Conservation (phyloP, 345 rosid species). For the Salix exigua region DNA sequence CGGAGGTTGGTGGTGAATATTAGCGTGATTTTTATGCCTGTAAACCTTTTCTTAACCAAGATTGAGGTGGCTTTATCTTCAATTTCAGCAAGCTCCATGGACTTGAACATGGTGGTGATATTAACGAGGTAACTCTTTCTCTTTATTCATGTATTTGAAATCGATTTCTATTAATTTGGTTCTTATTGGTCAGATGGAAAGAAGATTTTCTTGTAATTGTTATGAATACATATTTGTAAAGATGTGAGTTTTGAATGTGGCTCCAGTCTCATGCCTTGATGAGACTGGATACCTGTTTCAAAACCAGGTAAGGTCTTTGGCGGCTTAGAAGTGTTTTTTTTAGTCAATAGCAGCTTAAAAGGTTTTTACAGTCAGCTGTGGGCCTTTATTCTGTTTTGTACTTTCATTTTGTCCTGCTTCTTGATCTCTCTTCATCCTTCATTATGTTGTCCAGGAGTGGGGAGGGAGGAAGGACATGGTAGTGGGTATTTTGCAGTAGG, state of each 20-base stretch:
- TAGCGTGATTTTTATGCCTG: background rate
- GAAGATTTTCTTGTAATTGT: background rate
- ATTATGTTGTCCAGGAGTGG: too few relatives aligned
- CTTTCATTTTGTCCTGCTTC: background rate
- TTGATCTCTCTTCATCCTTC: too few relatives aligned
- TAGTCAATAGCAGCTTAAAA: background rate
- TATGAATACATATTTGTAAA: background rate
- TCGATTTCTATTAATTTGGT: background rate
- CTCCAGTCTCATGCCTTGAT: background rate
- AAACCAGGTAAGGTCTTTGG: too few relatives aligned
- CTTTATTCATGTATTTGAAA: constrained; percentile 11
- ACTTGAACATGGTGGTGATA: constrained; percentile 65
- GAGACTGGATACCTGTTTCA: background rate
- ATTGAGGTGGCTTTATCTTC: constrained; percentile 11
- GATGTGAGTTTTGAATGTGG: background rate
- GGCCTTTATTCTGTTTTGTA: background rate
- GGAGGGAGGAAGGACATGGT: too few relatives aligned
- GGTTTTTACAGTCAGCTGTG: background rate
- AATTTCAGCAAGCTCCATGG: constrained; percentile 80
- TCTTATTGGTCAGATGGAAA: background rate
- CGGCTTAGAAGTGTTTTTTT: too few relatives aligned
- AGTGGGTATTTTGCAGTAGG: too few relatives aligned
- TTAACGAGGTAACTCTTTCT: constrained; percentile 45
- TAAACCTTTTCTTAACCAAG: constrained; percentile 14
- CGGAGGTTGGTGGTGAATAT: constrained; percentile 55